Conservation (phyloP, 208 protist genomes). For the Trypanosoma vivax region DNA sequence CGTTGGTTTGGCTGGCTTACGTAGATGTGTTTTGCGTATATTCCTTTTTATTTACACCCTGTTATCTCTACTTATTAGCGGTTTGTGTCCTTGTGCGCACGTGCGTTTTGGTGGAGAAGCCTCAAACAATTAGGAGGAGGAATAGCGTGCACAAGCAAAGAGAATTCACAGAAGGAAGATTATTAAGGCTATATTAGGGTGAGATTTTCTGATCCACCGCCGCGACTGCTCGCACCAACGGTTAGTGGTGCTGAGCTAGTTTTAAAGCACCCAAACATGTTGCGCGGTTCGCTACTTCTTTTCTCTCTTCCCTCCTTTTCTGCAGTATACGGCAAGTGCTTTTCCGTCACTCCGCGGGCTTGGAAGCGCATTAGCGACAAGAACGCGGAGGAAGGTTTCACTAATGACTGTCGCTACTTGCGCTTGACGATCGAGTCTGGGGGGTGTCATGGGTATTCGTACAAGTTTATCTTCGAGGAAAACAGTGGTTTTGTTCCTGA, state of each 20-base stretch:
- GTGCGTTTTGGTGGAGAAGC: too few relatives aligned
- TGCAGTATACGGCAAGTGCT: conserved; percentile 66
- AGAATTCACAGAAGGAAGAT: too few relatives aligned
- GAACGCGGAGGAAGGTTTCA: conserved; percentile 70
- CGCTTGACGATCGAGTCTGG: conserved; percentile 82
- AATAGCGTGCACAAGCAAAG: too few relatives aligned
- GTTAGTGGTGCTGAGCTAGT: background rate
- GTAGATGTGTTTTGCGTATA: too few relatives aligned
- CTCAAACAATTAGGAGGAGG: too few relatives aligned
- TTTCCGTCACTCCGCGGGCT: conserved; percentile 53
- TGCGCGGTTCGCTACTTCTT: conserved; percentile 7
- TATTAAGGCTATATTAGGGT: too few relatives aligned
- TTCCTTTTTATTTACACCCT: too few relatives aligned
- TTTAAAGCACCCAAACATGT: conserved; percentile 6
- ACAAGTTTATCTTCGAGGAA: conserved; percentile 82
- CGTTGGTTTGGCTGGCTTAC: too few relatives aligned
- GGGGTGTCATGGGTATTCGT: conserved; percentile 85
- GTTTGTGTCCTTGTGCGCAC: too few relatives aligned
- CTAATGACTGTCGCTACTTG: conserved; percentile 64
- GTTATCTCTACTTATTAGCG: too few relatives aligned
- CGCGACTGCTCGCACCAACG: too few relatives aligned
- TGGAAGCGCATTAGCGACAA: conserved; percentile 72
- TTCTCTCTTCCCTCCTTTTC: conserved; percentile 21
- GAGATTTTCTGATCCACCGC: too few relatives aligned
- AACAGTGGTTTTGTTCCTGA: conserved; percentile 32